These are phyloP conservation scores for Hamamelis virginiana DNA, from an alignment of 164 flowering plant species.

Conservation along the genomic window DNA sequence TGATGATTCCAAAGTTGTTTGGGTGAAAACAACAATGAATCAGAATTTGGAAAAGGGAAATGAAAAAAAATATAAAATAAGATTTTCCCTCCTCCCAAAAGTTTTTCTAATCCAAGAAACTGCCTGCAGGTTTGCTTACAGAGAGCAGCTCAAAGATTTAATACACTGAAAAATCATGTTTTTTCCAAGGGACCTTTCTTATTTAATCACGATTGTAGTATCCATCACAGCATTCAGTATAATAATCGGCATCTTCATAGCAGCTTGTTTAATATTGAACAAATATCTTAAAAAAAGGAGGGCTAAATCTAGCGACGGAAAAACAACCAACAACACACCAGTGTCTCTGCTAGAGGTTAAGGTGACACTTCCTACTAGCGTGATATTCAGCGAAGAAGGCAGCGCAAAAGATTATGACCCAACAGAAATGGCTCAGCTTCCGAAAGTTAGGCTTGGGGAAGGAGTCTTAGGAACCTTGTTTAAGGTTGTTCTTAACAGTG, in stretches of 20 bases:
- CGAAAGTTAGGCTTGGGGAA: constrained; percentile 22
- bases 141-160: no score
- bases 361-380: constrained; percentile 19
- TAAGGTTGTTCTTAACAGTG: constrained; percentile 31
- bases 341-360: constrained; percentile 30
- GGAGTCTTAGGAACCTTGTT: constrained; percentile 33
- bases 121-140: no score
- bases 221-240: no score
- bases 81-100: background rate
- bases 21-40: background rate
- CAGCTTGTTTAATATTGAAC: no score
- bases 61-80: background rate
- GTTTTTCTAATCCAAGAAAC: background rate
- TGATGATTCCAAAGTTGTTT: background rate
- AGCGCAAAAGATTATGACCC: constrained; percentile 12
- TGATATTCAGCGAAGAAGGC: constrained; percentile 20
- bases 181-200: no score
- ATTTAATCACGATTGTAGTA: no score
- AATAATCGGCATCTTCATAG: background rate
- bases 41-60: background rate
- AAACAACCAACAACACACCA: constrained; percentile 16
- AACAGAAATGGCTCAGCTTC: constrained; percentile 23
- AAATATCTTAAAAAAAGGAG: background rate
- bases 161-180: no score
- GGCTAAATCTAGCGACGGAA: constrained; percentile 8